phyloP scores from a whole-genome alignment of 1,284 basidiomycete species.

The Moesziomyces sp. region DNA sequence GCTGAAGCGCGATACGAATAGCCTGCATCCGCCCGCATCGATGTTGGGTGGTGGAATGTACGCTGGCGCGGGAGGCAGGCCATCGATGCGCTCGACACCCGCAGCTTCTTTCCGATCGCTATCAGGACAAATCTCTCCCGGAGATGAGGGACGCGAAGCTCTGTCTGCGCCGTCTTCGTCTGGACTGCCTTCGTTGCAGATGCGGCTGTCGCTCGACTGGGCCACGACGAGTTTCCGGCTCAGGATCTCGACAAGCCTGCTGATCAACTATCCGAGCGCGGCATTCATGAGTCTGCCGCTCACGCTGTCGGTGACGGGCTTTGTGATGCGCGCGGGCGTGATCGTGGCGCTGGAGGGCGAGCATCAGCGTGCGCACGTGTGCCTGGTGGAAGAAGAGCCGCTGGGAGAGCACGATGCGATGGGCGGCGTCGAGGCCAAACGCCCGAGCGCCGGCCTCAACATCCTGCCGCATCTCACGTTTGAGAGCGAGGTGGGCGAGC shows the following conservation, averaged over 20 bases:
- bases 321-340: slow-evolving; percentile 86
- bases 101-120: slow-evolving; percentile 23
- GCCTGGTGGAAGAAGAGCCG: slow-evolving; percentile 71
- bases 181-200: slow-evolving; percentile 52
- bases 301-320: slow-evolving; percentile 85
- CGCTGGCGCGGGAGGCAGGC: slow-evolving; percentile 17
- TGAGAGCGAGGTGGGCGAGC: slow-evolving; percentile 95
- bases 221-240: slow-evolving; percentile 64
- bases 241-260: slow-evolving; percentile 87
- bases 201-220: slow-evolving; percentile 60
- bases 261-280: slow-evolving; percentile 94
- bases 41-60: slow-evolving; percentile 2
- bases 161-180: slow-evolving; percentile 13
- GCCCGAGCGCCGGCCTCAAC: slow-evolving; percentile 73
- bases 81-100: slow-evolving; percentile 23
- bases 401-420: slow-evolving; percentile 37
- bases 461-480: slow-evolving; percentile 91
- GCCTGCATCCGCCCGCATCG: slow-evolving; percentile 20
- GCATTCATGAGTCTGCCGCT: slow-evolving; percentile 97
- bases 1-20: slow-evolving; percentile 24
- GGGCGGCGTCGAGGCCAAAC: slow-evolving; percentile 3
- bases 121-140: slow-evolving; percentile 25
- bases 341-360: slow-evolving; percentile 90
- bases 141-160: slow-evolving; percentile 7
- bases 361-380: slow-evolving; percentile 81